Conservation (phyloP, 768 basidiomycete species). For the Mycena kentingensis region DNA sequence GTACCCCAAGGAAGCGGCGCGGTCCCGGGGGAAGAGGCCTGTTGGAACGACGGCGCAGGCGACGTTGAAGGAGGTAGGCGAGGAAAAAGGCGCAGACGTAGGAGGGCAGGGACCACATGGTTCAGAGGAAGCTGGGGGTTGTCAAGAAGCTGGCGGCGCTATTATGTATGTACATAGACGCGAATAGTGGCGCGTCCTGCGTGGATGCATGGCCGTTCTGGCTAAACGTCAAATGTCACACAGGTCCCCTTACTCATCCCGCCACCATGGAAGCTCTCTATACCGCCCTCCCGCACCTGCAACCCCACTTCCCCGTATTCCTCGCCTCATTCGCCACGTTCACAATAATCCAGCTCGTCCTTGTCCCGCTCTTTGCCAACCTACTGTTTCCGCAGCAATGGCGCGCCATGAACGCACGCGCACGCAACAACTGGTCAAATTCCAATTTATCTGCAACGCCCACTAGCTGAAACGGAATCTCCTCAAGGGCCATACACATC, state of each 20-base stretch:
- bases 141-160: no score
- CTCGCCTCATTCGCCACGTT: slow-evolving; percentile 59
- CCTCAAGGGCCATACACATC: slow-evolving; percentile 64
- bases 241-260: no score
- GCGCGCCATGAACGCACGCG: slow-evolving; percentile 46
- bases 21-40: slow-evolving; percentile 9
- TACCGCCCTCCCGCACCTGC: slow-evolving; percentile 49
- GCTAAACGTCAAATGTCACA: no score
- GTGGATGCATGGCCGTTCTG: no score
- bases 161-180: no score
- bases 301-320: slow-evolving; percentile 56
- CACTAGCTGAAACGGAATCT: slow-evolving; percentile 5
- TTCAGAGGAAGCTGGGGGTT: no score
- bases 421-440: slow-evolving; percentile 63
- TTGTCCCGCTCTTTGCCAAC: slow-evolving; percentile 56
- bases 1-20: slow-evolving; percentile 4
- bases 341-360: slow-evolving; percentile 54
- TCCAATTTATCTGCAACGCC: not conserved
- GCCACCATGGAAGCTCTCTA: not conserved
- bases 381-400: slow-evolving; percentile 52
- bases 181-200: no score
- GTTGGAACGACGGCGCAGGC: not conserved
- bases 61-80: not conserved
- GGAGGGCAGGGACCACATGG: no score
- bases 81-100: no score